Evolutionary conservation across 2,329 filamentous ascomycete species (phyloP).

Genomic region (Fusarium pseudoanthophilum): DNA sequence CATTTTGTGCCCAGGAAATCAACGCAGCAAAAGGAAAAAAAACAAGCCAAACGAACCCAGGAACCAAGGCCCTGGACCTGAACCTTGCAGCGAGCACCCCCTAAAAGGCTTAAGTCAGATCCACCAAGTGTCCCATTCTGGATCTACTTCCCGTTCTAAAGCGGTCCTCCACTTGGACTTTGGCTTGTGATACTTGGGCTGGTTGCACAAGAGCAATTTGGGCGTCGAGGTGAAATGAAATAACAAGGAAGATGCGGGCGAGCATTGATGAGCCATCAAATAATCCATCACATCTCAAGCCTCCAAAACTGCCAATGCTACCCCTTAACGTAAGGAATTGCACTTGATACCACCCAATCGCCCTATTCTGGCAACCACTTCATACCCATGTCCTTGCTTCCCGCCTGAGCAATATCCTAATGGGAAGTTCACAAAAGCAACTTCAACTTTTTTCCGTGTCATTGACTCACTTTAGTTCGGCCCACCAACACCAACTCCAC

Average conservation of each 20-base stretch:
- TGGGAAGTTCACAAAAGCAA: slow-evolving; percentile 23
- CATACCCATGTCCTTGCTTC: slow-evolving; percentile 43
- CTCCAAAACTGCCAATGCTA: background rate
- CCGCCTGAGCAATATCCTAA: slow-evolving; percentile 11
- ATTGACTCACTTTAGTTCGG: slow-evolving; percentile 4
- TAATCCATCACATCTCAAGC: background rate
- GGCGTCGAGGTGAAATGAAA: background rate
- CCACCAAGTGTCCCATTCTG: slow-evolving; percentile 19
- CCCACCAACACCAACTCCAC: background rate
- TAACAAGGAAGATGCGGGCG: background rate
- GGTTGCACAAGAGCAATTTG: slow-evolving; percentile 8
- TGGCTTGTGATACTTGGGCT: slow-evolving; percentile 4
- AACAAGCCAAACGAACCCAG: background rate
- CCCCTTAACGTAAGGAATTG: slow-evolving; percentile 25
- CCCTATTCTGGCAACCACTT: slow-evolving; percentile 22
- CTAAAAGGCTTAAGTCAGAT: slow-evolving; percentile 1
- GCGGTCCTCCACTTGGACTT: background rate
- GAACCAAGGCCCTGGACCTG: slow-evolving; percentile 18
- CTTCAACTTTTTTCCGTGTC: background rate
- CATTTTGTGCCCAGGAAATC: slow-evolving; percentile 6
- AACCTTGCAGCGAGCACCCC: slow-evolving; percentile 12
- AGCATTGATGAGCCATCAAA: background rate
- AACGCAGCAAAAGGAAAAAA: background rate
- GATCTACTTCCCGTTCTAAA: slow-evolving; percentile 14
- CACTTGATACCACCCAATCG: slow-evolving; percentile 19